These are phyloP conservation scores for Dispira simplex DNA, from an alignment of 192 early-diverging fungal genomes.

Conservation along the genomic window DNA sequence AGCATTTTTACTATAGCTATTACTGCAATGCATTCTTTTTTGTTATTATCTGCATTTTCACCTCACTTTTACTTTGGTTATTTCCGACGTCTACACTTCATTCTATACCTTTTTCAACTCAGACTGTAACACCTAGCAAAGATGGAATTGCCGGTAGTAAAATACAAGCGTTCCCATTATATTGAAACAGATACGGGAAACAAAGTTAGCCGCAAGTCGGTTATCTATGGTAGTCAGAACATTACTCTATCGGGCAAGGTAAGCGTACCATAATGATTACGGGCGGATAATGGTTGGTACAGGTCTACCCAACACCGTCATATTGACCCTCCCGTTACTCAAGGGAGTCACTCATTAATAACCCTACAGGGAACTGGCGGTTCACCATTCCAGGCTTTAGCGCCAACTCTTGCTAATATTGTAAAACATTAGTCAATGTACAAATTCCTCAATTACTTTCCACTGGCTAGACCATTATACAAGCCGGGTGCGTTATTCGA, in stretches of 20 bases:
- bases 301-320: neutral
- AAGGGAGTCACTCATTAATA: no score
- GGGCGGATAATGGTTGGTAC: conserved; percentile 10
- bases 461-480: conserved; percentile 67
- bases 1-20: no score
- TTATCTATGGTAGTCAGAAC: conserved; percentile 91
- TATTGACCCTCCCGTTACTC: no score
- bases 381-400: neutral
- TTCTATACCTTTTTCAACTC: no score
- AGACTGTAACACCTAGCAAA: neutral
- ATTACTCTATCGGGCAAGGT: conserved; percentile 94
- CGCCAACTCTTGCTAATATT: neutral
- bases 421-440: neutral
- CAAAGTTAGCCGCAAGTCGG: conserved; percentile 83
- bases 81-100: no score
- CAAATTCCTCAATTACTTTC: no score
- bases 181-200: conserved; percentile 98
- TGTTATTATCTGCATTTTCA: no score
- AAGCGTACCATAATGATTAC: conserved; percentile 9
- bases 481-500: conserved; percentile 78
- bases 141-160: conserved; percentile 49
- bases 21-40: no score
- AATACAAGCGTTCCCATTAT: conserved; percentile 75
- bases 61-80: no score
- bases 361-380: no score